A percentile compares a stretch with the other conserved stretches of the same genome.
These are phyloP conservation scores for Venturia aucupariae DNA, from an alignment of 2,329 filamentous ascomycete species.

Conservation along the genomic window DNA sequence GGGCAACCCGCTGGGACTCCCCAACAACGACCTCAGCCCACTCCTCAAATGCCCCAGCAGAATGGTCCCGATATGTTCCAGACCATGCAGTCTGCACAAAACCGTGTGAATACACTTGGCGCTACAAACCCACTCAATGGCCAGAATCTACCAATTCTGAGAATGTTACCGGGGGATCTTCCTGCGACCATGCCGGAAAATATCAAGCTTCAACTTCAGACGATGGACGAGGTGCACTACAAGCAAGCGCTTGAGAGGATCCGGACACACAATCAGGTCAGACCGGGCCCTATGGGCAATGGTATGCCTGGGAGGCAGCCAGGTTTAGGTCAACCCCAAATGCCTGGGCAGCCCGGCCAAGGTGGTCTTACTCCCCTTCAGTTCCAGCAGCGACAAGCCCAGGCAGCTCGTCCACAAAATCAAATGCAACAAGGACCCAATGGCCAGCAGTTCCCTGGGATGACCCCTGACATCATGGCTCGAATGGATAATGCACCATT, in stretches of 20 bases:
- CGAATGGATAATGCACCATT: background rate
- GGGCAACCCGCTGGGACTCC: conserved; percentile 5
- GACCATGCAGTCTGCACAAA: conserved; percentile 1
- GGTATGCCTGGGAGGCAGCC: background rate
- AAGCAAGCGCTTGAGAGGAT: background rate
- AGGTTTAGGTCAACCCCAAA: background rate
- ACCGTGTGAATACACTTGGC: background rate
- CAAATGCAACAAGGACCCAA: background rate
- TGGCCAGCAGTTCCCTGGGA: conserved; percentile 1
- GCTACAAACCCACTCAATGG: background rate
- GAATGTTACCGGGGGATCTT: conserved; percentile 1
- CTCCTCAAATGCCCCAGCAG: conserved; percentile 3
- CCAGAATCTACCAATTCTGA: background rate
- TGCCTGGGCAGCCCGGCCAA: background rate
- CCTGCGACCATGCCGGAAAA: conserved; percentile 1
- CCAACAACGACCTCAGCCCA: conserved; percentile 6
- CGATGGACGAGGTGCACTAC: conserved; percentile 5
- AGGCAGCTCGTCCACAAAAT: background rate
- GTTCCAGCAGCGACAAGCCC: background rate
- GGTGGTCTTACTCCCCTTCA: conserved; percentile 2
- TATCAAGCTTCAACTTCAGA: background rate
- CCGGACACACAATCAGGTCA: background rate
- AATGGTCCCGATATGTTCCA: conserved; percentile 4
- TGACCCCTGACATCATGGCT: background rate
- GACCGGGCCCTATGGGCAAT: background rate